Base-by-base conservation (phyloP, 306 rosid genomes). In the apple (Malus domestica) region DNA sequence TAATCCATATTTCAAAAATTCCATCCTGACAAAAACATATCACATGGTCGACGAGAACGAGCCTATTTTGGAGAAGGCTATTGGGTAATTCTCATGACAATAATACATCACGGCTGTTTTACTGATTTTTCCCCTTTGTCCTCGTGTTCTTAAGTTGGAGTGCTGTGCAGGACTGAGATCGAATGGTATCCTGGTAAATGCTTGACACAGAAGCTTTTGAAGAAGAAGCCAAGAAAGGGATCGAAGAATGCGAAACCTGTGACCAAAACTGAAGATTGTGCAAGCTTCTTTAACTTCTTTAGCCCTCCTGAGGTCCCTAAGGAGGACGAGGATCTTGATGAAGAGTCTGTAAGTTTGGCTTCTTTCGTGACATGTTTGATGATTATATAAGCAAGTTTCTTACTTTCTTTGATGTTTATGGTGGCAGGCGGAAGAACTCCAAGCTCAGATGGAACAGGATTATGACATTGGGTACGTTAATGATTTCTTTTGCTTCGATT, bases 171-270 rank as follows among this genome's bases (percentile, higher is more conserved):
- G 83, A 86, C 98, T 8, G 91, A 90, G 78, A 90, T 90, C 75
- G 93, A 93, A 40, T 93, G 98, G 98, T 76, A 74, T 77, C 83
- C 89, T 4, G 98, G 95, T 70, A 93, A 93, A 80, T 83, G 89
- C 72, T 84, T 90, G 84, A 89, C 95, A 18, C 95, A 90, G 75
- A 93, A 90, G 83, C 23, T 90, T 27, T 85, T 93, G 35, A 93
- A 93, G 93, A 93, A 90, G 81, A 93, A 88, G 83, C 96, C 93
- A 16, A 88, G 80, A 87, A 93, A 93, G 80, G 96, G 96, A 76
- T 80, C 95, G 2, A 93, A 90, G 77, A 83, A 84, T 83, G 79
- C 90, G 22, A 93, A 90, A 78, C 98, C 98, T 23, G 81, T 93
- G 30, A 89, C 91, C 20, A 93, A 90, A 76, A 93, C 95, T 52